phyloP scores from a whole-genome alignment of 805 yeast genomes.

The Debaryomyces maramus region DNA sequence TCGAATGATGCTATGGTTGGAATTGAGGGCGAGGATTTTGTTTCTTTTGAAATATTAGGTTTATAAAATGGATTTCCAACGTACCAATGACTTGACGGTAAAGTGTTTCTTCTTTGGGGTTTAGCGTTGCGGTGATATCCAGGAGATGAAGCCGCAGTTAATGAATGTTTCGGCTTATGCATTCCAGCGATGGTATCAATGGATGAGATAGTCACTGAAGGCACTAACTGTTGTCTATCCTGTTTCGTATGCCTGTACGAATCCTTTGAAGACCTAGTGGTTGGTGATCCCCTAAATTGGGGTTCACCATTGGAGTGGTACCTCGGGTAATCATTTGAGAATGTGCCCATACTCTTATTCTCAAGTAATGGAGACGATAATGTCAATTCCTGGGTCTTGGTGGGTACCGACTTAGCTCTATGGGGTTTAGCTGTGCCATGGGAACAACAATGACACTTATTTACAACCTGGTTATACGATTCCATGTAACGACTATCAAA shows the following conservation, averaged over 20 bases:
- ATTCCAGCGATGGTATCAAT: conserved; percentile 15
- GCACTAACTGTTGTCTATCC: conserved; percentile 22
- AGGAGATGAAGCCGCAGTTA: neutral
- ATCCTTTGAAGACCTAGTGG: neutral
- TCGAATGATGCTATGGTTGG: neutral
- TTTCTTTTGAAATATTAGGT: conserved; percentile 1
- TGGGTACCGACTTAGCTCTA: conserved; percentile 10
- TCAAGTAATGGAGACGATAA: conserved; percentile 27
- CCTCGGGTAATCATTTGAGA: neutral
- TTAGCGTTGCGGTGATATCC: neutral
- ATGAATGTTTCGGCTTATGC: conserved; percentile 1
- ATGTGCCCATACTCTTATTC: conserved; percentile 4
- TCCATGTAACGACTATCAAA: conserved; percentile 24
- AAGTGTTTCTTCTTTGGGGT: neutral
- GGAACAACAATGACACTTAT: neutral
- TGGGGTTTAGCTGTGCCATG: neutral
- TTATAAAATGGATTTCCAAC: conserved; percentile 15
- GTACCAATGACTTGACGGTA: neutral
- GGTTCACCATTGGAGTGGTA: neutral
- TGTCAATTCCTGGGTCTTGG: conserved; percentile 12
- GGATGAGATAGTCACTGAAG: conserved; percentile 24
- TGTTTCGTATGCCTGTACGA: conserved; percentile 3
- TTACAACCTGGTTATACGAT: conserved; percentile 18
- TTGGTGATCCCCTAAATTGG: neutral
- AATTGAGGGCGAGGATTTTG: conserved; percentile 1